These are phyloP conservation scores for Colletotrichum scovillei DNA, from an alignment of 2,329 filamentous ascomycete genomes.

Conservation along the genomic window DNA sequence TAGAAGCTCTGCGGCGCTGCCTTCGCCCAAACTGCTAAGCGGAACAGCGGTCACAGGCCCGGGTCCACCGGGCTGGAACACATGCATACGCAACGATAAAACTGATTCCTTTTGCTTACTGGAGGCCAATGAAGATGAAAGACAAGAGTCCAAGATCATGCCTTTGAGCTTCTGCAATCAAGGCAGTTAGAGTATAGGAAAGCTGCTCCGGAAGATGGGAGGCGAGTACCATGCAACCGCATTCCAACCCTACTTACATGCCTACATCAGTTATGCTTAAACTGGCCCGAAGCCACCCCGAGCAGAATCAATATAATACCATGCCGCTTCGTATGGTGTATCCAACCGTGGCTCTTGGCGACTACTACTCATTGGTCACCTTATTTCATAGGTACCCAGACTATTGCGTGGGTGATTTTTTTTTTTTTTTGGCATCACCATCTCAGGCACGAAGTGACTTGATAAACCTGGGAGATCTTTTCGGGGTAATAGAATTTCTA, in stretches of 20 bases:
- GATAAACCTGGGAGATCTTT: background rate
- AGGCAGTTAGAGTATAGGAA: background rate
- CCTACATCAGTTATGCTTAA: slow-evolving; percentile 6
- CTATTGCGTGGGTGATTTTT: background rate
- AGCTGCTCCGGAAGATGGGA: background rate
- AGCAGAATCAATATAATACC: background rate
- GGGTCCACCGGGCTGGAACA: slow-evolving; percentile 23
- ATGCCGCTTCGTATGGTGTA: background rate
- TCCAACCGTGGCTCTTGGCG: slow-evolving; percentile 6
- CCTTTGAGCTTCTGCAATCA: background rate
- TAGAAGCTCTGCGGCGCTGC: background rate
- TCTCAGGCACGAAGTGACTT: background rate
- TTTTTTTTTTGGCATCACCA: background rate
- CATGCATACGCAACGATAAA: background rate
- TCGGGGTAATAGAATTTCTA: background rate
- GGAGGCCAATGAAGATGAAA: background rate
- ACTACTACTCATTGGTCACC: background rate
- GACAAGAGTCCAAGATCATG: background rate
- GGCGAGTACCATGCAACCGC: background rate
- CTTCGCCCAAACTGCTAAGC: slow-evolving; percentile 6
- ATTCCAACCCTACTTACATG: background rate
- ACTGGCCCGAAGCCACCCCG: slow-evolving; percentile 5
- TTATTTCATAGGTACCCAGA: background rate
- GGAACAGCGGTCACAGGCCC: background rate
- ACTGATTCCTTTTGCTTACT: background rate